A percentile compares a stretch with the other conserved stretches of the same genome.
Evolutionary conservation across 2,329 filamentous ascomycete species (phyloP).

Genomic region (Botrytis paeoniae): DNA sequence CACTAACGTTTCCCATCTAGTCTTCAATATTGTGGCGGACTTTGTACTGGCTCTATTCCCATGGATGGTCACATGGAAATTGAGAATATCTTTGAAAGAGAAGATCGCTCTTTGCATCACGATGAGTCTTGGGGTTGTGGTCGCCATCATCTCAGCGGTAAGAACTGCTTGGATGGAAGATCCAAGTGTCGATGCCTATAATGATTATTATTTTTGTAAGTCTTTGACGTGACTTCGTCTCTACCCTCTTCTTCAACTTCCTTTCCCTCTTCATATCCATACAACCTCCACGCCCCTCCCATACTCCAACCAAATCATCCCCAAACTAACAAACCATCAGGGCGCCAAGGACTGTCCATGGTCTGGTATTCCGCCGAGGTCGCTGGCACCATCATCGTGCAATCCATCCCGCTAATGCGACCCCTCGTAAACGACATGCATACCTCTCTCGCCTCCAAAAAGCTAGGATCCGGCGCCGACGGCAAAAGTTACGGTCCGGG

Average conservation of each 20-base stretch:
- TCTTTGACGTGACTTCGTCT: not conserved
- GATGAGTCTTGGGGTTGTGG: conserved; percentile 51
- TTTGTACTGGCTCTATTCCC: conserved; percentile 50
- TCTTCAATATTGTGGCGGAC: conserved; percentile 54
- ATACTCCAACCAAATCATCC: no score
- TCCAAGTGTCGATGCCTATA: conserved; percentile 42
- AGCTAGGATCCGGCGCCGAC: not conserved
- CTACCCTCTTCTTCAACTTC: not conserved
- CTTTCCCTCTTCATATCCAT: not conserved
- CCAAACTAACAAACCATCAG: conserved; percentile 22
- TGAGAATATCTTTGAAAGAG: conserved; percentile 48
- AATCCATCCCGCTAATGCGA: conserved; percentile 51
- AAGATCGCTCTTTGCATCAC: conserved; percentile 50
- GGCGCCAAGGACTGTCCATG: conserved; percentile 46
- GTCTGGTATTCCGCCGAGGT: conserved; percentile 50
- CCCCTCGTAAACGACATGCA: conserved; percentile 46
- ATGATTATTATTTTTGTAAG: conserved; percentile 46
- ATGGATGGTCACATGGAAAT: conserved; percentile 48
- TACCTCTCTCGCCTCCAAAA: conserved; percentile 39
- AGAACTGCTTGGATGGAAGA: conserved; percentile 49
- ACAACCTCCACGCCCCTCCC: not conserved
- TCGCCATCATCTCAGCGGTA: conserved; percentile 48
- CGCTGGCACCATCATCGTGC: conserved; percentile 53
- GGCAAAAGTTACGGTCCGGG: not conserved
- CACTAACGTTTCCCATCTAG: conserved; percentile 35